phyloP scores from a whole-genome alignment of 164 flowering plant genomes.

The Amborella trichopoda region DNA sequence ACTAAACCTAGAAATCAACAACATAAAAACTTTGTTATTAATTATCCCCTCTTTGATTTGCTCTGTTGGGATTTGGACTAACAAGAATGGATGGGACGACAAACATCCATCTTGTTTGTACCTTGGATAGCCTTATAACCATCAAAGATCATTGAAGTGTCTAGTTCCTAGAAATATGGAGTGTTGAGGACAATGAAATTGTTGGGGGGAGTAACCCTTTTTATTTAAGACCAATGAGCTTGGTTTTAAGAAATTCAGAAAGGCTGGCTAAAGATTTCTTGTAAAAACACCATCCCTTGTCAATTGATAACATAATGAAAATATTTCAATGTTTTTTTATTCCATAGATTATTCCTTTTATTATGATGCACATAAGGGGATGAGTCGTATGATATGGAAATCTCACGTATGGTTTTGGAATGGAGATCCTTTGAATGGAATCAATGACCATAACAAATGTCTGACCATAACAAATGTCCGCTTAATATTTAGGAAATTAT shows the following conservation, averaged over 20 bases:
- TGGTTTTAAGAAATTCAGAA: constrained; percentile 6
- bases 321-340: not conserved
- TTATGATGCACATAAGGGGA: constrained; percentile 1
- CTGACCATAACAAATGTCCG: not conserved
- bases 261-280: constrained; percentile 5
- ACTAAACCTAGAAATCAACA: constrained; percentile 1
- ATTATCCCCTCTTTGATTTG: not conserved
- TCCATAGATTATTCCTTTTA: not conserved
- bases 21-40: constrained; percentile 1
- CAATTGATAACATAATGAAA: not conserved
- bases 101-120: constrained; percentile 5
- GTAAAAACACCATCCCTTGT: constrained; percentile 1
- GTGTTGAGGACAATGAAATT: constrained; percentile 1
- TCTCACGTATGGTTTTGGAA: not conserved
- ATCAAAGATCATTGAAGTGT: constrained; percentile 5
- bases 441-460: too few relatives aligned
- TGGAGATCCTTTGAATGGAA: not conserved
- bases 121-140: constrained; percentile 4
- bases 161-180: not conserved
- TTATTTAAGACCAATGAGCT: constrained; percentile 2
- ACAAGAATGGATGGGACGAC: constrained; percentile 2
- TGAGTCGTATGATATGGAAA: not conserved
- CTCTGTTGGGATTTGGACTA: not conserved
- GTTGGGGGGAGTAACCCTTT: constrained; percentile 2
- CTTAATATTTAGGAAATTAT: not conserved